phyloP scores from a whole-genome alignment of 1,284 basidiomycete species.

The Hypsizygus ulmarius region DNA sequence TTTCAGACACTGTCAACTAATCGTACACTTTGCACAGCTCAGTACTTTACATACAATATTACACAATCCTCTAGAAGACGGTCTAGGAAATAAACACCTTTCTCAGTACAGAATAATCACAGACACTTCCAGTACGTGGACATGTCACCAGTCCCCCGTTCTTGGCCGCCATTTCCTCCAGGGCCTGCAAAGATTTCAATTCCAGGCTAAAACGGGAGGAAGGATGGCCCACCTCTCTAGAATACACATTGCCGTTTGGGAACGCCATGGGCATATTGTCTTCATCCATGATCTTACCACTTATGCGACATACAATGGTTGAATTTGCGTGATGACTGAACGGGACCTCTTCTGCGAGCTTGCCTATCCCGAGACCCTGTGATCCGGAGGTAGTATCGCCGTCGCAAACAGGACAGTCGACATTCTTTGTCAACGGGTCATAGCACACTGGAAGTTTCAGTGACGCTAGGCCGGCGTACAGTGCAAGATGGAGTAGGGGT shows the following conservation, averaged over 20 bases:
- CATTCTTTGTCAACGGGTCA: constrained; percentile 60
- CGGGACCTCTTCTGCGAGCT: constrained; percentile 84
- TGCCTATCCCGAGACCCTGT: constrained; percentile 57
- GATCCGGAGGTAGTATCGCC: constrained; percentile 35
- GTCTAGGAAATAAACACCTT: constrained; percentile 84
- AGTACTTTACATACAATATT: background rate
- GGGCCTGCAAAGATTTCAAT: constrained; percentile 48
- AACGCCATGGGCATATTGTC: constrained; percentile 92
- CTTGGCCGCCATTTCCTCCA: constrained; percentile 80
- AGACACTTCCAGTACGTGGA: constrained; percentile 70
- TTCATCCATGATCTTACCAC: constrained; percentile 91
- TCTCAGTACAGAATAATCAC: constrained; percentile 63
- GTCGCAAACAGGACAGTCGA: constrained; percentile 93
- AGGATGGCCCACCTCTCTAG: constrained; percentile 62
- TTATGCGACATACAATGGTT: constrained; percentile 89
- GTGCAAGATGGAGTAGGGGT: constrained; percentile 80
- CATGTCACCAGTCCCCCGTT: constrained; percentile 77
- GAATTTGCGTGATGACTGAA: constrained; percentile 94
- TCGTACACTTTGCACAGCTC: background rate
- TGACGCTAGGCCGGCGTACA: constrained; percentile 86
- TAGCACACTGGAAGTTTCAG: constrained; percentile 84
- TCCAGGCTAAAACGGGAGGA: background rate
- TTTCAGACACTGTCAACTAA: too few relatives aligned
- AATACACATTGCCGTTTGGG: constrained; percentile 92
- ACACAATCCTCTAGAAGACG: background rate